phyloP scores from a whole-genome alignment of 768 basidiomycete species.

The Hirschioporus abietinus region DNA sequence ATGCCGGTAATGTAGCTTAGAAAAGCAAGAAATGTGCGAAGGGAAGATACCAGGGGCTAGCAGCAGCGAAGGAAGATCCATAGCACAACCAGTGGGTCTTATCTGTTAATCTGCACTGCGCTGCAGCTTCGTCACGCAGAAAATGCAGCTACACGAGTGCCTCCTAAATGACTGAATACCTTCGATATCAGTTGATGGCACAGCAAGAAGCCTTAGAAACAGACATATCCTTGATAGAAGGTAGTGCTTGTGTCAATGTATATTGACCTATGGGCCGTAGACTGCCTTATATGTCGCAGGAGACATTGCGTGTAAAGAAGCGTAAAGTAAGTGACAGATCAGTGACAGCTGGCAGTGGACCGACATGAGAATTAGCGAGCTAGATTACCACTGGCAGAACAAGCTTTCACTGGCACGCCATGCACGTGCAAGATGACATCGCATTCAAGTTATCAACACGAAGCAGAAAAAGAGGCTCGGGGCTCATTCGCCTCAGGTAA shows the following conservation, averaged over 20 bases:
- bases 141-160: background rate
- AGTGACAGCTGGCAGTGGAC: background rate
- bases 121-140: background rate
- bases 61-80: background rate
- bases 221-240: background rate
- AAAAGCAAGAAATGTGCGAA: too few relatives aligned
- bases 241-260: background rate
- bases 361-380: background rate
- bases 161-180: background rate
- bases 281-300: background rate
- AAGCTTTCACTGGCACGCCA: too few relatives aligned
- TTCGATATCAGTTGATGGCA: background rate
- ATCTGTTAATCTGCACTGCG: background rate
- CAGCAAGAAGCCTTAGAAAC: background rate
- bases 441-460: too few relatives aligned
- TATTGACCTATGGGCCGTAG: background rate
- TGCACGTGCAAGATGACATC: too few relatives aligned
- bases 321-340: too few relatives aligned
- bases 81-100: background rate
- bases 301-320: background rate
- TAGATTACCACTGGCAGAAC: too few relatives aligned
- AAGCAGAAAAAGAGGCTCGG: too few relatives aligned
- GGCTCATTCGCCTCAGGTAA: too few relatives aligned
- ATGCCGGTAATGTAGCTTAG: too few relatives aligned
- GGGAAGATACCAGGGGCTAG: too few relatives aligned